These are phyloP conservation scores for Chenopodium suecicum DNA, from an alignment of 148 eudicot species.

Conservation along the genomic window DNA sequence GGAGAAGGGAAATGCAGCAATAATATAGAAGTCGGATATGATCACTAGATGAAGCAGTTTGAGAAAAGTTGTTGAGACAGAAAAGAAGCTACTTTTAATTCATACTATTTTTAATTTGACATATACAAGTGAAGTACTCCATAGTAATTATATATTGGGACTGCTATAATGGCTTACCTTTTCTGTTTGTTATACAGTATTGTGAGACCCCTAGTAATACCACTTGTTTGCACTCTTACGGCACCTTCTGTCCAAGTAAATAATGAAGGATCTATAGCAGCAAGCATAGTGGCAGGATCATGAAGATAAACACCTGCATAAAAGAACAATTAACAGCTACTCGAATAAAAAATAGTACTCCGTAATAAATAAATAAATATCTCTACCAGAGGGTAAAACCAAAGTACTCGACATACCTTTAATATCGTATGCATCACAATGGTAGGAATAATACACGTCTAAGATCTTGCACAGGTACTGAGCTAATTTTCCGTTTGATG, in stretches of 20 bases:
- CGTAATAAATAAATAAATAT: too few species aligned
- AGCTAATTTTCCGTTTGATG: conserved; percentile 59
- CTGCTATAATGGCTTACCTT: conserved; percentile 37
- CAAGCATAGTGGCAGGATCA: conserved; percentile 82
- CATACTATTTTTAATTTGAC: neutral
- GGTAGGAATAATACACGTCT: conserved; percentile 71
- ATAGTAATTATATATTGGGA: neutral
- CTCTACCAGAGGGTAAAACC: neutral
- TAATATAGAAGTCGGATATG: too few species aligned
- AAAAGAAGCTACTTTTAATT: neutral
- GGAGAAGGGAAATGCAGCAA: too few species aligned
- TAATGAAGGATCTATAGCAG: conserved; percentile 86
- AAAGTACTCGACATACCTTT: conserved; percentile 45
- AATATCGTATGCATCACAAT: conserved; percentile 67
- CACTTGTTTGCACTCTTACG: conserved; percentile 79
- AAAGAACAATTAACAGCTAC: conserved; percentile 26
- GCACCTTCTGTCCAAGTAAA: conserved; percentile 80
- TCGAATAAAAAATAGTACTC: neutral
- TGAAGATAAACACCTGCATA: conserved; percentile 88
- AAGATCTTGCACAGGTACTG: conserved; percentile 84
- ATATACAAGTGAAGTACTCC: neutral
- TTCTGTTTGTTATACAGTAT: conserved; percentile 80
- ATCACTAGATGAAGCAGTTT: neutral
- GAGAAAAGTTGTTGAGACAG: neutral
- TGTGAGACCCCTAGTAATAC: conserved; percentile 87